Conservation (phyloP, 768 basidiomycete species). For the Ephemerocybe angulata region DNA sequence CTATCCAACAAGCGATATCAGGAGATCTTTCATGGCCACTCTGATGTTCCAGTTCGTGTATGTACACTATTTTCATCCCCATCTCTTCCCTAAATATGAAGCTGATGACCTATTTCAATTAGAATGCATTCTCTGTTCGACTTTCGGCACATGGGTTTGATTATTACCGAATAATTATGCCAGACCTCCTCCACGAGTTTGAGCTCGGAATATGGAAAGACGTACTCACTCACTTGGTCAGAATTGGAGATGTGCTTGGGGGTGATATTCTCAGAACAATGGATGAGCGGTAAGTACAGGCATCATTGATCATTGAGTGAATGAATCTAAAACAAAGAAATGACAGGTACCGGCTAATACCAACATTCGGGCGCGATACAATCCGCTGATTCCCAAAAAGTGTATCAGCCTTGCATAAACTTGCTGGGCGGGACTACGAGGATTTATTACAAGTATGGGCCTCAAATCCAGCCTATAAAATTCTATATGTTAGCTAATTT, state of each 20-base stretch:
- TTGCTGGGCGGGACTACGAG: conserved; percentile 37
- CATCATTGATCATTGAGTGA: too few species aligned
- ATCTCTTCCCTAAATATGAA: neutral
- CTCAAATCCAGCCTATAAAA: neutral
- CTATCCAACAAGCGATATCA: neutral
- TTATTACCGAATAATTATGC: conserved; percentile 25
- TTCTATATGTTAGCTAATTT: neutral
- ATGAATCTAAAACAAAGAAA: conserved; percentile 20
- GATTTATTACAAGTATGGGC: conserved; percentile 37
- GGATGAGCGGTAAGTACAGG: conserved; percentile 21
- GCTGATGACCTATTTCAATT: neutral
- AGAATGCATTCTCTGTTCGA: neutral
- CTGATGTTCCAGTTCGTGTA: neutral
- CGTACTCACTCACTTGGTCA: conserved; percentile 31
- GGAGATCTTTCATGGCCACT: neutral
- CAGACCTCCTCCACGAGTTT: conserved; percentile 38
- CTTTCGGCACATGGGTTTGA: conserved; percentile 15
- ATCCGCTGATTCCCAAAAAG: conserved; percentile 35
- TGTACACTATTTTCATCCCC: neutral
- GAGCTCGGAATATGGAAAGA: conserved; percentile 38
- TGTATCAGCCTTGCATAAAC: conserved; percentile 32
- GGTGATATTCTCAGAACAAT: conserved; percentile 18
- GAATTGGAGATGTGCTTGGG: conserved; percentile 22
- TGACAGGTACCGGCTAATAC: conserved; percentile 21
- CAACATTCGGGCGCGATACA: conserved; percentile 26